Conservation (phyloP, 176 grass and related monocot species). For the Thinopyrum elongatum region DNA sequence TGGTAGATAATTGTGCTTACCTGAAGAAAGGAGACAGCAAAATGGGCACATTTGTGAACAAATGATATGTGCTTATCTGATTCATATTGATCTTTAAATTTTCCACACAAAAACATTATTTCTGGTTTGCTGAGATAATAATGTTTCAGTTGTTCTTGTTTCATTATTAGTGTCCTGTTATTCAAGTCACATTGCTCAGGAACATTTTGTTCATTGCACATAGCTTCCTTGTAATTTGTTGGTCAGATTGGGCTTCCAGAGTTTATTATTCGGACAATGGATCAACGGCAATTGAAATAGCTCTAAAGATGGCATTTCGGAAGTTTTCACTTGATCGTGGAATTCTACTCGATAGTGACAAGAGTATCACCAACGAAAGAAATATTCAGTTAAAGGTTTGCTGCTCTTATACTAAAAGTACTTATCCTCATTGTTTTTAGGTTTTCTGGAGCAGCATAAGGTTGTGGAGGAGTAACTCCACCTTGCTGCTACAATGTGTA, state of each 20-base stretch:
- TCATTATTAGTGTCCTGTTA: neutral
- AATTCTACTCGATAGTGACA: slow-evolving; percentile 41
- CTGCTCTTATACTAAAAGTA: neutral
- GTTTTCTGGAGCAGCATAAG: too few species aligned
- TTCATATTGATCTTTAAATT: neutral
- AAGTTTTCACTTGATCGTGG: slow-evolving; percentile 73
- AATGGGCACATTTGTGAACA: neutral
- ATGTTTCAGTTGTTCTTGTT: neutral
- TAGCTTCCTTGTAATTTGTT: slow-evolving; percentile 21
- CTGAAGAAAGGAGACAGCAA: neutral
- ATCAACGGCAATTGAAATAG: slow-evolving; percentile 98
- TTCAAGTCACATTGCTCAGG: neutral
- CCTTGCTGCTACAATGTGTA: too few species aligned
- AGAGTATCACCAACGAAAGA: slow-evolving; percentile 21
- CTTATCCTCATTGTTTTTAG: neutral
- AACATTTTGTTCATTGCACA: slow-evolving; percentile 20
- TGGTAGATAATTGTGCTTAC: neutral
- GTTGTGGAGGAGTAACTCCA: too few species aligned
- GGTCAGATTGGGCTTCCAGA: slow-evolving; percentile 87
- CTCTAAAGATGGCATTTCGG: slow-evolving; percentile 98
- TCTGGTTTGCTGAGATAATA: neutral
- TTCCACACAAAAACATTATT: neutral
- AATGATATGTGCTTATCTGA: neutral
- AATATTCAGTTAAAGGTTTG: slow-evolving; percentile 61
- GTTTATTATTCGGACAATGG: slow-evolving; percentile 95